These are phyloP conservation scores for Isoetes taiwanensis DNA, from an alignment of 75 land plant species.

Conservation along the genomic window DNA sequence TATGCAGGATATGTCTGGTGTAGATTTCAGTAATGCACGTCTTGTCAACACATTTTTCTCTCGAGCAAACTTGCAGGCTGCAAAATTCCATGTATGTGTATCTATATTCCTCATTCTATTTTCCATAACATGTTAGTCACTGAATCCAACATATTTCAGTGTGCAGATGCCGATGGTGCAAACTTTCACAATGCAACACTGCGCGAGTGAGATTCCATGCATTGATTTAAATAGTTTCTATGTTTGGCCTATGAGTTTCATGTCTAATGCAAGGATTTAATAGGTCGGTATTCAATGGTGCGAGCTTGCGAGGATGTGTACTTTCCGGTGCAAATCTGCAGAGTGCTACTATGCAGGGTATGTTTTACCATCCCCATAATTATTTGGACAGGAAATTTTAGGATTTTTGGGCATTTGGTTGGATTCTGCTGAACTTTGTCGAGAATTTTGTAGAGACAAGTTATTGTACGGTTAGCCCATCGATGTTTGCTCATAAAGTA, in stretches of 20 bases:
- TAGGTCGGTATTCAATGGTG: slow-evolving; percentile 50
- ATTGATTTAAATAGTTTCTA: not conserved
- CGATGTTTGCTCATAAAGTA: too few species aligned
- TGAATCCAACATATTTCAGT: too few species aligned
- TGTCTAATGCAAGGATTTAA: not conserved
- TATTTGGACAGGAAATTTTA: too few species aligned
- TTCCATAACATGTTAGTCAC: too few species aligned
- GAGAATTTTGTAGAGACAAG: too few species aligned
- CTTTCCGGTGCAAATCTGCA: slow-evolving; percentile 78
- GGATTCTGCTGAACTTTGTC: too few species aligned
- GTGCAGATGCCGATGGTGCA: slow-evolving; percentile 68
- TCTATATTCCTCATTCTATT: too few species aligned
- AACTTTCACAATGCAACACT: slow-evolving; percentile 74
- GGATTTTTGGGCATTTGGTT: too few species aligned
- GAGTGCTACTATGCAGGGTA: slow-evolving; percentile 84
- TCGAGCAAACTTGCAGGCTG: slow-evolving; percentile 60
- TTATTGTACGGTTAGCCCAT: too few species aligned
- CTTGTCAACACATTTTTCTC: slow-evolving; percentile 58
- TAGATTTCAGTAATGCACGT: slow-evolving; percentile 70
- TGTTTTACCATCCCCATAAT: not conserved
- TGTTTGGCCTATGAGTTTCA: not conserved
- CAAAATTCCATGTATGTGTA: slow-evolving; percentile 53
- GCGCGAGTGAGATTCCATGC: slow-evolving; percentile 57
- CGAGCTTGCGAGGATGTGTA: slow-evolving; percentile 62
- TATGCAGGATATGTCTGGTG: slow-evolving; percentile 53